These are phyloP conservation scores for Nemania sp. DNA, from an alignment of 2,329 filamentous ascomycete species.

Conservation along the genomic window DNA sequence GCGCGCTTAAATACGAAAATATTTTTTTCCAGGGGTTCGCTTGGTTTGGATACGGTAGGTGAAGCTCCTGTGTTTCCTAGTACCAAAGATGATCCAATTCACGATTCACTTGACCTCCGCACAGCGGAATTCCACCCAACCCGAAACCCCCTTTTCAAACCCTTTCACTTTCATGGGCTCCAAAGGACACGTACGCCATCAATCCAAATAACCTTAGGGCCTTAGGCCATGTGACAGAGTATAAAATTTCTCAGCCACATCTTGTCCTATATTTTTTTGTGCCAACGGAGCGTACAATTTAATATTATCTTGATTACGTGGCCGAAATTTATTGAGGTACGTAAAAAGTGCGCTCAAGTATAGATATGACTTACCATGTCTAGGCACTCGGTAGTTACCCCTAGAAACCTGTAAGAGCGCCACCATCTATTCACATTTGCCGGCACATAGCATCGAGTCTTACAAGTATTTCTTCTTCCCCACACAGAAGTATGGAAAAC, in stretches of 20 bases:
- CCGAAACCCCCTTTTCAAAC: background rate
- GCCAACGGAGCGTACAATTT: no score
- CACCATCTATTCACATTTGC: no score
- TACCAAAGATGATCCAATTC: background rate
- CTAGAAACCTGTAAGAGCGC: background rate
- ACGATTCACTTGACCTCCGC: background rate
- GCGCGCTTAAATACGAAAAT: background rate
- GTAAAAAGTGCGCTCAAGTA: background rate
- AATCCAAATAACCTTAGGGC: background rate
- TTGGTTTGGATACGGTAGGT: background rate
- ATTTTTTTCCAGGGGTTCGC: background rate
- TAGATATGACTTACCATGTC: background rate
- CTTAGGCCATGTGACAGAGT: background rate
- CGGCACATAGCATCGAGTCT: no score
- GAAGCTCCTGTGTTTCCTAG: background rate
- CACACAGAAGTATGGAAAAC: no score
- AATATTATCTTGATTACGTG: no score
- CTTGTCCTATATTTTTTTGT: no score
- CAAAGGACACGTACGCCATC: background rate
- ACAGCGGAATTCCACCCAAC: background rate
- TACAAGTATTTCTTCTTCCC: no score
- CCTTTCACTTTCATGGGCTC: background rate
- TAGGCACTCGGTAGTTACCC: background rate
- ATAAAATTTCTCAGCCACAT: background rate
- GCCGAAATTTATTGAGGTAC: no score